A percentile compares a stretch with the other conserved stretches of the same genome.
Evolutionary conservation across 2,329 filamentous ascomycete species (phyloP).

Genomic region (Monosporascus sp.): DNA sequence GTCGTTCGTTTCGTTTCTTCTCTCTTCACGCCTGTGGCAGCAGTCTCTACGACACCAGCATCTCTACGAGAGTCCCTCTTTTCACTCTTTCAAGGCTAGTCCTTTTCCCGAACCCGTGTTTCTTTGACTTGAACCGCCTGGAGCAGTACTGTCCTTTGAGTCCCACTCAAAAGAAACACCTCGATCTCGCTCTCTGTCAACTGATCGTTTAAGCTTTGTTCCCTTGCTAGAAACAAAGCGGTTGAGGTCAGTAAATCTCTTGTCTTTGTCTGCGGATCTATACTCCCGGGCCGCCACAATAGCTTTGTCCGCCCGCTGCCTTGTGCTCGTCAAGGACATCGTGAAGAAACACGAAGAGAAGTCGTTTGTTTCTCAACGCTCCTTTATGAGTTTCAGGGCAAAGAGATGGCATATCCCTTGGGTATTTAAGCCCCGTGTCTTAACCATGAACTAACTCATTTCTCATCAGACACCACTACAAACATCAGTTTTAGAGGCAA

Average conservation of each 20-base stretch:
- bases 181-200: conserved; percentile 18
- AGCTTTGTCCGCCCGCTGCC: conserved; percentile 6
- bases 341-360: conserved; percentile 1
- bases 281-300: conserved; percentile 7
- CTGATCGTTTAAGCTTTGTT: conserved; percentile 16
- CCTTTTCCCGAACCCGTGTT: conserved; percentile 20
- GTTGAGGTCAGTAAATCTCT: conserved; percentile 16
- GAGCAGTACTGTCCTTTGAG: conserved; percentile 35
- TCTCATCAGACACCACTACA: neutral
- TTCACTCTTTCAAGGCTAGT: conserved; percentile 34
- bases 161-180: conserved; percentile 18
- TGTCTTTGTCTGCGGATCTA: neutral
- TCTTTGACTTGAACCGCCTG: conserved; percentile 31
- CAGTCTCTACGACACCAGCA: conserved; percentile 19
- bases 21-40: conserved; percentile 23
- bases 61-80: conserved; percentile 25
- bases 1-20: conserved; percentile 32
- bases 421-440: neutral
- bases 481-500: neutral
- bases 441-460: neutral
- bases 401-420: neutral
- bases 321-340: neutral
- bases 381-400: neutral
- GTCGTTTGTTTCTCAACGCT: neutral
- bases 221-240: conserved; percentile 16